A percentile compares a stretch with the other conserved stretches of the same genome.
Evolutionary conservation across 257 asterid species (phyloP).

Genomic region (Fraxinus quadrangulata): DNA sequence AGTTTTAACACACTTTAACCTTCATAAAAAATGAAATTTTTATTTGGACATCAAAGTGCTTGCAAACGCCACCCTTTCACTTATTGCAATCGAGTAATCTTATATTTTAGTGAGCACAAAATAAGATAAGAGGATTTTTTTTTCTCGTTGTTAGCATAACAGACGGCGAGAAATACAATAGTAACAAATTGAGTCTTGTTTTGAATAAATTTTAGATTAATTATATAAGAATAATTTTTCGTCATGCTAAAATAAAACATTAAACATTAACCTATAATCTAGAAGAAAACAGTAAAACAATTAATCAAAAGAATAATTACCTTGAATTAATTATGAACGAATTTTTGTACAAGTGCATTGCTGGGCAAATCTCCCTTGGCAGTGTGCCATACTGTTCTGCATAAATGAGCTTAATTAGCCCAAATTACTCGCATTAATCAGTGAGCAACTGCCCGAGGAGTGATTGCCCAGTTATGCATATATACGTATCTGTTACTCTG

Average conservation of each 20-base stretch:
- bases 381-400: not conserved
- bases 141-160: too few species aligned
- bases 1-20: too few species aligned
- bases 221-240: too few species aligned
- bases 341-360: not conserved
- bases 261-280: too few species aligned
- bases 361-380: conserved; percentile 32
- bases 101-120: not conserved
- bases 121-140: too few species aligned
- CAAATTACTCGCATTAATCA: not conserved
- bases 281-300: not conserved
- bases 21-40: too few species aligned
- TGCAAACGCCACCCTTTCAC: not conserved
- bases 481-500: not conserved
- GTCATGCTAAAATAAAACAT: too few species aligned
- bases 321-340: too few species aligned
- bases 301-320: too few species aligned
- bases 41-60: not conserved
- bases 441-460: conserved; percentile 20
- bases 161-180: too few species aligned
- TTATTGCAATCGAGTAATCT: not conserved
- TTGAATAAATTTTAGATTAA: too few species aligned
- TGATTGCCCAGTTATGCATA: conserved; percentile 12
- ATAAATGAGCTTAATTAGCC: not conserved
- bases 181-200: too few species aligned